Evolutionary conservation across 345 rosid genomes (phyloP).

Genomic region (Sapria himalayana): DNA sequence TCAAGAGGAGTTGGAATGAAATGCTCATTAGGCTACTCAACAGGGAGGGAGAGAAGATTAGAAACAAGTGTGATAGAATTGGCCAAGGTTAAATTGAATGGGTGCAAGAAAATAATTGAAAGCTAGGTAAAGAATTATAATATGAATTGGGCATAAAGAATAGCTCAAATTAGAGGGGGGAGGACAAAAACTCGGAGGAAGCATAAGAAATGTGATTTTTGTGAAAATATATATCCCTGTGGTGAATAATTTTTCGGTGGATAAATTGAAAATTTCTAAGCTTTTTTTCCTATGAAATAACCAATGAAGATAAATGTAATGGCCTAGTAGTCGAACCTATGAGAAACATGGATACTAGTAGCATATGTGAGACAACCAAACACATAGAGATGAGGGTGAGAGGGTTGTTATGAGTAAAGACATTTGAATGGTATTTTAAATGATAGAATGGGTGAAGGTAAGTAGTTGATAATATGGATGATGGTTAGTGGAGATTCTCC

Average conservation of each 20-base stretch:
- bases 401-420: background rate
- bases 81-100: no score
- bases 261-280: no score
- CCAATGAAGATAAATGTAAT: no score
- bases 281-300: no score
- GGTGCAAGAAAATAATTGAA: background rate
- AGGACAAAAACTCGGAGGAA: background rate
- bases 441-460: background rate
- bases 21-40: no score
- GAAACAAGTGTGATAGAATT: no score
- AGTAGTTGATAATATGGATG: background rate
- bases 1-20: no score
- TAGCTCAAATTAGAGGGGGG: rapidly evolving
- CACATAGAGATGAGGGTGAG: no score
- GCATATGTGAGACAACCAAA: background rate
- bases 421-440: background rate
- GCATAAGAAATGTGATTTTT: background rate
- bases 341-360: background rate
- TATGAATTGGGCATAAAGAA: background rate
- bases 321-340: background rate
- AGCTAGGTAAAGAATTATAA: background rate
- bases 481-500: background rate
- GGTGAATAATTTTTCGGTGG: no score
- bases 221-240: background rate
- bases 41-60: no score